A percentile compares a stretch with the other conserved stretches of the same genome.
Conservation (phyloP, 345 rosid genomes). For the Moricandia arvensis region DNA sequence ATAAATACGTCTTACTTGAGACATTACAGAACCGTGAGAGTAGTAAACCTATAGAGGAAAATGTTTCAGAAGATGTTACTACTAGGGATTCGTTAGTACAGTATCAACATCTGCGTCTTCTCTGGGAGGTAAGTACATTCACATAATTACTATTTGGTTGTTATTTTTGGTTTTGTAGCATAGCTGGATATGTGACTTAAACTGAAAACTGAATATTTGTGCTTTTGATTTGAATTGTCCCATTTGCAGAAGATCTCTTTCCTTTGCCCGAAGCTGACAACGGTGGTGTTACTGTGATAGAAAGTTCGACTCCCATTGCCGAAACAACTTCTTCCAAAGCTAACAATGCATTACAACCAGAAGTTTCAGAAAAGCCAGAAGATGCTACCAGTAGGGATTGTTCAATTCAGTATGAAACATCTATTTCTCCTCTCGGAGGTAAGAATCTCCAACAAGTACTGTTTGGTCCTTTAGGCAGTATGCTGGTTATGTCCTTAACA, state of each 20-base stretch:
- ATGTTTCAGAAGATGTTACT: constrained; percentile 33
- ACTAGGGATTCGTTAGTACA: constrained; percentile 39
- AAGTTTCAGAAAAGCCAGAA: constrained; percentile 10
- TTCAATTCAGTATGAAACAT: constrained; percentile 48
- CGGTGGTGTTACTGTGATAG: constrained; percentile 16
- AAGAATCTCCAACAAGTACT: constrained; percentile 19
- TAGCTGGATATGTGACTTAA: neutral
- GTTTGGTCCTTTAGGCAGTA: neutral
- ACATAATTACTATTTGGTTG: neutral
- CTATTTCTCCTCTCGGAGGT: constrained; percentile 63
- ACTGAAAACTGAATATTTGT: neutral
- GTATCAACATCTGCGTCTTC: constrained; percentile 53
- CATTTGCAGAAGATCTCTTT: constrained; percentile 21
- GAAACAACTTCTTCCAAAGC: constrained; percentile 4
- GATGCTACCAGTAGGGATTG: constrained; percentile 24
- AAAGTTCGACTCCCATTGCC: constrained; percentile 14
- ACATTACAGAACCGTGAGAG: constrained; percentile 40
- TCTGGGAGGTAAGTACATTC: constrained; percentile 59
- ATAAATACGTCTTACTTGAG: constrained; percentile 65
- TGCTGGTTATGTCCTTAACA: constrained; percentile 6
- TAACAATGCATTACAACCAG: constrained; percentile 22
- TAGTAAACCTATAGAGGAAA: constrained; percentile 31
- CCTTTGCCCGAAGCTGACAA: constrained; percentile 21
- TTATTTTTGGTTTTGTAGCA: neutral
- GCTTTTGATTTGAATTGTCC: neutral